Evolutionary conservation across 2,329 filamentous ascomycete genomes (phyloP).

Genomic region (Leptographium galeiforme): DNA sequence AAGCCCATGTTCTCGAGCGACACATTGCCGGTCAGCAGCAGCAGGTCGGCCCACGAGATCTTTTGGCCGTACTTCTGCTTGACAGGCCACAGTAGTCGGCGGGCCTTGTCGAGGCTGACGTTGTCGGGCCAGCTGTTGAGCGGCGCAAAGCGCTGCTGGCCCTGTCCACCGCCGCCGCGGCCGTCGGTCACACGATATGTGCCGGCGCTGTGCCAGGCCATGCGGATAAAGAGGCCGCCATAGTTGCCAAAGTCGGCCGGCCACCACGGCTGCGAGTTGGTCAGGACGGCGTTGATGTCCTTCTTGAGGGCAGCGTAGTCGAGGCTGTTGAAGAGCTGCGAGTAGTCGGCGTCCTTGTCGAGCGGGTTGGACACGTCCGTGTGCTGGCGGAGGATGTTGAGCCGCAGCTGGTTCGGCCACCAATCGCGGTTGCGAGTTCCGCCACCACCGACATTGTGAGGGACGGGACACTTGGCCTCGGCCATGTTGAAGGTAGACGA

Average conservation of each 20-base stretch:
- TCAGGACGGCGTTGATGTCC: slow-evolving; percentile 58
- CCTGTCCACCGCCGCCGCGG: slow-evolving; percentile 59
- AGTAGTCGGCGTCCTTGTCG: slow-evolving; percentile 57
- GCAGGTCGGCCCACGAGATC: slow-evolving; percentile 67
- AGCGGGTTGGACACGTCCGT: slow-evolving; percentile 49
- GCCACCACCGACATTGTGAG: slow-evolving; percentile 31
- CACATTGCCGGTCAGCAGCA: slow-evolving; percentile 61
- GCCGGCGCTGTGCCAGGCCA: slow-evolving; percentile 71
- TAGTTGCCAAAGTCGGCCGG: slow-evolving; percentile 74
- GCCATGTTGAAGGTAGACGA: not conserved
- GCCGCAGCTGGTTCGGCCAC: slow-evolving; percentile 57
- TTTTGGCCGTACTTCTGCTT: slow-evolving; percentile 78
- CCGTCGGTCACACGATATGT: slow-evolving; percentile 66
- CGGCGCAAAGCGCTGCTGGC: slow-evolving; percentile 68
- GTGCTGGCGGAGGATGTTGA: slow-evolving; percentile 64
- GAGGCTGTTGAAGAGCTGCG: slow-evolving; percentile 56
- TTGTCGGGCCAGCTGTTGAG: slow-evolving; percentile 78
- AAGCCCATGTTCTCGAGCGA: slow-evolving; percentile 66
- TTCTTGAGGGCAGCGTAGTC: slow-evolving; percentile 62
- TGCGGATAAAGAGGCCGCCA: slow-evolving; percentile 64
- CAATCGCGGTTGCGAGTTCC: slow-evolving; percentile 59
- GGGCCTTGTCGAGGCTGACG: slow-evolving; percentile 65
- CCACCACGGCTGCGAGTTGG: slow-evolving; percentile 70
- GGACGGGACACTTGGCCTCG: slow-evolving; percentile 2
- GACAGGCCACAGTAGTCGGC: slow-evolving; percentile 65